A percentile compares a stretch with the other conserved stretches of the same genome.
phyloP scores from a whole-genome alignment of 2,329 filamentous ascomycete species.

The Hymenoscyphus fraxineus region DNA sequence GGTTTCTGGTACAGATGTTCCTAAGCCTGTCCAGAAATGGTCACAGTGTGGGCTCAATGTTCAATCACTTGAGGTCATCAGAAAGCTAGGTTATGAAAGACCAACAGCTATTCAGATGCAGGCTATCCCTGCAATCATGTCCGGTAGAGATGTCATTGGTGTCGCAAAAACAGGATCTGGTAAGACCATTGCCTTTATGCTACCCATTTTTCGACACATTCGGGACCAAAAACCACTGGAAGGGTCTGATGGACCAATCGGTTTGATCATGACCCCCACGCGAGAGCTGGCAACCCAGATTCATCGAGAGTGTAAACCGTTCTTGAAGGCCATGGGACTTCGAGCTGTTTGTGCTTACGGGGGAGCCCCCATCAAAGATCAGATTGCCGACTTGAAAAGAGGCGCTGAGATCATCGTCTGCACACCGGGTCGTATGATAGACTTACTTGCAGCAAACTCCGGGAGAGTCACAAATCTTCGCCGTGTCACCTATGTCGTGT shows the following conservation, averaged over 20 bases:
- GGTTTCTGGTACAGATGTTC: conserved; percentile 80
- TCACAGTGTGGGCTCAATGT: conserved; percentile 89
- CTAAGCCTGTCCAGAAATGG: conserved; percentile 94
- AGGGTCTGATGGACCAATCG: conserved; percentile 81
- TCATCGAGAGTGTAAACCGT: conserved; percentile 90
- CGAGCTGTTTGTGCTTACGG: conserved; percentile 91
- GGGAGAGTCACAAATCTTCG: conserved; percentile 90
- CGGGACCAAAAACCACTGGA: conserved; percentile 84
- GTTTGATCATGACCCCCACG: conserved; percentile 88
- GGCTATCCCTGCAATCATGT: conserved; percentile 92
- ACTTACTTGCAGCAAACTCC: conserved; percentile 87
- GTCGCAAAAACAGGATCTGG: conserved; percentile 97
- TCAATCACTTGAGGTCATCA: conserved; percentile 81
- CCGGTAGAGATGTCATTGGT: conserved; percentile 89
- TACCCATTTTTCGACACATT: conserved; percentile 98
- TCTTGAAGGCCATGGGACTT: conserved; percentile 79
- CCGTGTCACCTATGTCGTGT: conserved; percentile 86
- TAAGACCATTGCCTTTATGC: conserved; percentile 91
- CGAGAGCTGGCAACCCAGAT: conserved; percentile 93
- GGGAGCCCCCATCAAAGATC: conserved; percentile 92
- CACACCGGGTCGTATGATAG: conserved; percentile 92
- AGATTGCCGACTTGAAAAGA: conserved; percentile 93
- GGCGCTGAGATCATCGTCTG: conserved; percentile 94
- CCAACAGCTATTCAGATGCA: conserved; percentile 95
- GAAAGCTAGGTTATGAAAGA: conserved; percentile 75